Evolutionary conservation across 2,329 filamentous ascomycete species (phyloP), one percentile per base, ranked within the genome.

Genomic region (Fusarium abutilonis): DNA sequence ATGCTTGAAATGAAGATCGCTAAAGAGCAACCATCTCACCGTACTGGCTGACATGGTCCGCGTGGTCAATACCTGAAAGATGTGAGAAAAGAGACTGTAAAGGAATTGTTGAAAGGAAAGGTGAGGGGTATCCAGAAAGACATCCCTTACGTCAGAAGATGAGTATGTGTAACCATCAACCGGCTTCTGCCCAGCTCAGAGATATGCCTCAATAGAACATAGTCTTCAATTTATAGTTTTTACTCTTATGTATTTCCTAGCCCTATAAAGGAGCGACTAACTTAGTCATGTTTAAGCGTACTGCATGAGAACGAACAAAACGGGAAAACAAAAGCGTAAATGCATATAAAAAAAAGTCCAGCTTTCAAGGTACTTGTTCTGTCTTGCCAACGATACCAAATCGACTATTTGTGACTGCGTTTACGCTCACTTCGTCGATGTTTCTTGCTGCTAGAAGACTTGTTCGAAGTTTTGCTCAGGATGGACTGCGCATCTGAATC

Each of bases 1-100:
- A 11, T 51, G 55, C 32, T 56, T 64, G 11, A 69, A 69, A 34
- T 69, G 64, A 3, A 69, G 35, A 43, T 69, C 66, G 51, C 67
- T 66, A 6, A 67, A 13, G 5, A 68, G 66, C 9, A 69, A 14
- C 65, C 65, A 70, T 11, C 11, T 11, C 11, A 13, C 29, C 29
- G 13, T 32, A 11, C 11, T 32, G 11, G 29, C 29, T 13, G 29
- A 14, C 29, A 19, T 19, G 19, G 19, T 19, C 4, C 19, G 19
- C 19, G 4, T 19, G 4, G 19, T 4, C 19, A 19, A 19, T 19
- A 4, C 19, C 19, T 19, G 19, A 19, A 19, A 4, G 4, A 19
- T 19, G 19, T 19, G 19, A 19, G 3, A 19, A 19, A 4, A 19
- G 3, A 19, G 19, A 19, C 19, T 19, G 19, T 19, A 19, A 19